Conservation (phyloP, 225 moss, liverwort and hornwort genomes). For the Physcomitrellopsis africana region DNA sequence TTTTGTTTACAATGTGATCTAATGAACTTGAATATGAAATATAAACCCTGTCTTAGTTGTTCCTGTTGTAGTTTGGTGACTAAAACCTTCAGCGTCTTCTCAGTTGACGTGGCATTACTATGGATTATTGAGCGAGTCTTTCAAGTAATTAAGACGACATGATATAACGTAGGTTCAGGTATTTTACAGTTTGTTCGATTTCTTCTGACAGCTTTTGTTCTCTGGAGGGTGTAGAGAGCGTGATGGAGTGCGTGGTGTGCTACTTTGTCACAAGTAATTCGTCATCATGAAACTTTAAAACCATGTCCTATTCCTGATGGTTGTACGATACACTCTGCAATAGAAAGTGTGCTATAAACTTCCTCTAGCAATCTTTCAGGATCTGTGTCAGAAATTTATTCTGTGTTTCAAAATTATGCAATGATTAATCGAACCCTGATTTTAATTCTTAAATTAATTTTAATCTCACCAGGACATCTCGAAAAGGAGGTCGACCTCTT, state of each 20-base stretch:
- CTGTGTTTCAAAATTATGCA: slow-evolving; percentile 13
- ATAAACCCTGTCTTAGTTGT: neutral
- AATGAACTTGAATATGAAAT: neutral
- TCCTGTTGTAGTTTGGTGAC: slow-evolving; percentile 1
- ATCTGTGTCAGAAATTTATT: neutral
- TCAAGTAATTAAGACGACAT: slow-evolving; percentile 6
- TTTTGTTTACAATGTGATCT: neutral
- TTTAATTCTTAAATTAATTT: slow-evolving; percentile 12
- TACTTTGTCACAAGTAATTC: slow-evolving; percentile 90
- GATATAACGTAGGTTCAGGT: neutral
- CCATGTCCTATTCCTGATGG: too few species aligned
- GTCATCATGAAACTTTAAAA: slow-evolving; percentile 1
- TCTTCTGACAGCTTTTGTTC: slow-evolving; percentile 21
- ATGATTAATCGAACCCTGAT: neutral
- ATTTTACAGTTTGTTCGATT: slow-evolving; percentile 7
- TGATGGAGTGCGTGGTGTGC: slow-evolving; percentile 90
- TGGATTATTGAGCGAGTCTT: neutral
- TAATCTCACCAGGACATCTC: slow-evolving; percentile 64
- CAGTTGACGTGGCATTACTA: slow-evolving; percentile 13
- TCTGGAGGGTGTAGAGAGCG: slow-evolving; percentile 63
- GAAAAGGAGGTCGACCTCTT: slow-evolving; percentile 70
- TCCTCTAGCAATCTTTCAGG: neutral
- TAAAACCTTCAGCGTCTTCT: slow-evolving; percentile 13
- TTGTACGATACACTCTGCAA: too few species aligned
- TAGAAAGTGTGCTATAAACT: too few species aligned